Evolutionary conservation across 805 yeast genomes (phyloP), one percentile per base, ranked within the genome.

Genomic region (Cyberlindnera maritima): DNA sequence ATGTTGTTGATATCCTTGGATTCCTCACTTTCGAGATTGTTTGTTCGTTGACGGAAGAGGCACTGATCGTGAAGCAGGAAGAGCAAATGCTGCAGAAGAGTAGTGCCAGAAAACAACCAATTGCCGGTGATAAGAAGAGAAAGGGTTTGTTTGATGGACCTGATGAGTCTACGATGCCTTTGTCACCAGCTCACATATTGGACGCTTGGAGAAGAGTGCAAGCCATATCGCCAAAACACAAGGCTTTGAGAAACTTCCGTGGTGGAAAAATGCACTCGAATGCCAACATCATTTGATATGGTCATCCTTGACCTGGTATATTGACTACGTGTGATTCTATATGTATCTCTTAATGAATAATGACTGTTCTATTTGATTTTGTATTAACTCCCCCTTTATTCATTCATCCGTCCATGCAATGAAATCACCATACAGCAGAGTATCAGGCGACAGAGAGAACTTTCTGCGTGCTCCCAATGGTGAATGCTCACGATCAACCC

Each of bases 1-100:
- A 94, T 71, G 96, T 94, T 21, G 83, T 94, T 54, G 99, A 94
- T 71, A 94, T 92, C 33, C 70, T 94, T 29, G 99, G 99, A 23
- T 94, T 94, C 61, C 68, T 94, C 45, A 94, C 99, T 1, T 94
- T 94, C 70, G 99, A 94, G 65, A 90, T 92, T 64, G 99, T 94
- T 3, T 95, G 98, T 60, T 83, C 92, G 9, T 68, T 94, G 43
- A 94, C 99, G 0, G 98, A 92, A 66, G 87, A 84, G 57, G 98
- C 98, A 1, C 74, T 92, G 63, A 79, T 76, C 48, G 83, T 94
- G 29, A 90, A 91, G 56, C 78, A 76, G 44, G 75, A 79, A 21
- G 90, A 88, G 60, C 84, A 83, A 48, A 66, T 68, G 39, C 61
- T 81, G 39, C 67, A 64, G 35, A 65, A 67, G 19, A 44, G 34